A percentile compares a stretch with the other conserved stretches of the same genome.
phyloP scores from a whole-genome alignment of 331 rosid species.

The Ulmus americana region DNA sequence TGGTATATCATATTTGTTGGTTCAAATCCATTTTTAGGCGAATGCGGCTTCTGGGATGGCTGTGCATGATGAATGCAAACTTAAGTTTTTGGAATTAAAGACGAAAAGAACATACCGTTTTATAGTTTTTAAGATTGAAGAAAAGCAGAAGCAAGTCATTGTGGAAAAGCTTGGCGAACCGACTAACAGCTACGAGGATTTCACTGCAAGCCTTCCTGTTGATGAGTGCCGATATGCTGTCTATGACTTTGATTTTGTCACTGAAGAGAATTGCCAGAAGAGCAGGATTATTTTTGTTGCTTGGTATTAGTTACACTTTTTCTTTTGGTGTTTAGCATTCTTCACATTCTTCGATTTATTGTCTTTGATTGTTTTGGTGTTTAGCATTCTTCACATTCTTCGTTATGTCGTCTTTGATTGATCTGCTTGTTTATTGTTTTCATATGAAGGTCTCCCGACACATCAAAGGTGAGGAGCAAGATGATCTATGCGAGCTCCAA shows the following conservation, averaged over 20 bases:
- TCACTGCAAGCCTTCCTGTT: constrained; percentile 32
- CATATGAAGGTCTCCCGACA: constrained; percentile 35
- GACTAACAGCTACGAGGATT: constrained; percentile 28
- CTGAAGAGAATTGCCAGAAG: constrained; percentile 37
- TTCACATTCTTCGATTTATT: neutral
- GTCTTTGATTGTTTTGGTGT: neutral
- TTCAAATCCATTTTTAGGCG: constrained; percentile 21
- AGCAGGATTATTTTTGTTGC: constrained; percentile 41
- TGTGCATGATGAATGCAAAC: constrained; percentile 39
- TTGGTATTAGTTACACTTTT: constrained; percentile 25
- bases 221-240: constrained; percentile 41
- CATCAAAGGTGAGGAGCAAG: constrained; percentile 42
- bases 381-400: neutral
- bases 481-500: constrained; percentile 45
- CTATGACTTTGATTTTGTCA: constrained; percentile 34
- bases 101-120: constrained; percentile 36
- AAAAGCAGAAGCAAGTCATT: constrained; percentile 32
- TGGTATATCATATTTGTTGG: neutral
- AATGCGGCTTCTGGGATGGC: constrained; percentile 44
- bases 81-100: constrained; percentile 36
- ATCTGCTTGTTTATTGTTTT: neutral
- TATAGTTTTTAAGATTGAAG: constrained; percentile 39
- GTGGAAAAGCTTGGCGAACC: constrained; percentile 40
- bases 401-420: neutral
- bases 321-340: neutral